Percentiles rank a stretch among this genome's conserved stretches.
Evolutionary conservation across 2,329 filamentous ascomycete genomes (phyloP).

Genomic region (Ilyonectria robusta): DNA sequence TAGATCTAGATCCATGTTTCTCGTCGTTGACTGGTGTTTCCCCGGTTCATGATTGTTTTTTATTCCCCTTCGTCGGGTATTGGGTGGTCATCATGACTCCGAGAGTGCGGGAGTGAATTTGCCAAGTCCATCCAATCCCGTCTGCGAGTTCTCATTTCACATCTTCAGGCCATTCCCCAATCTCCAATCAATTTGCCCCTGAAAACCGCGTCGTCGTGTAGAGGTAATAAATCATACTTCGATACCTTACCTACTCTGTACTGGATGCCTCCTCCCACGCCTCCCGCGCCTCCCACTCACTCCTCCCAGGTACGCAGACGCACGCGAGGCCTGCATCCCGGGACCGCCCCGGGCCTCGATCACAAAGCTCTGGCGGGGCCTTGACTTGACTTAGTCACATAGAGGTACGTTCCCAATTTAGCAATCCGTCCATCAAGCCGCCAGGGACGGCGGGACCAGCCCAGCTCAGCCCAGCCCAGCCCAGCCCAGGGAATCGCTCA

Average conservation of each 20-base stretch:
- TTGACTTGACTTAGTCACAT: too few relatives aligned
- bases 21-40: conserved; percentile 16
- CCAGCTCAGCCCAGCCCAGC: conserved; percentile 1
- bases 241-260: not conserved
- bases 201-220: conserved; percentile 17
- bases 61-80: not conserved
- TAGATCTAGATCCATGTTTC: conserved; percentile 28
- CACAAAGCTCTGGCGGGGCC: conserved; percentile 3
- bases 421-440: conserved; percentile 18
- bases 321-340: conserved; percentile 7
- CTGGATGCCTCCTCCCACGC: not conserved
- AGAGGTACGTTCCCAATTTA: conserved; percentile 19
- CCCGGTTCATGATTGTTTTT: not conserved
- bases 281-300: too few relatives aligned
- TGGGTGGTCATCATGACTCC: not conserved
- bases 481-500: conserved; percentile 6
- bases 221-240: conserved; percentile 21
- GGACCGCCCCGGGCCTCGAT: conserved; percentile 5
- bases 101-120: conserved; percentile 1
- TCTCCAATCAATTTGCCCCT: conserved; percentile 26
- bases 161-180: conserved; percentile 18
- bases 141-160: conserved; percentile 23
- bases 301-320: conserved; percentile 18
- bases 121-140: conserved; percentile 16
- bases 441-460: conserved; percentile 1